Conservation (phyloP, 805 yeast genomes). For the Wickerhamomyces ciferrii region DNA sequence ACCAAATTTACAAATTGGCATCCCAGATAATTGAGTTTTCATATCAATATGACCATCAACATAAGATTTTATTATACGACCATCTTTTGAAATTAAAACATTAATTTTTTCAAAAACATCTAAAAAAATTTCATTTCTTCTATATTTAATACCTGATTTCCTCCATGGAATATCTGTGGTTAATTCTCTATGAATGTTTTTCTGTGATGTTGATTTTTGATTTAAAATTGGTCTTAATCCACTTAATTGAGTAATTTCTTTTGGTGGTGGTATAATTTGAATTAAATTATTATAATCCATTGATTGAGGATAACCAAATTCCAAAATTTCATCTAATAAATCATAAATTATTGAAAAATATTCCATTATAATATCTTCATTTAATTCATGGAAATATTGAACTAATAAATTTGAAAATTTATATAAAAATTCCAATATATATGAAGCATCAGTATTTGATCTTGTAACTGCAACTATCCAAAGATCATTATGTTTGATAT, state of each 20-base stretch:
- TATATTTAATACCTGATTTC: constrained; percentile 60
- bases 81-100: constrained; percentile 60
- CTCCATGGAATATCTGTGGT: constrained; percentile 56
- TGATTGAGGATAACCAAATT: constrained; percentile 72
- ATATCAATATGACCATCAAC: constrained; percentile 73
- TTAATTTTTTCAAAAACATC: constrained; percentile 74
- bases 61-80: constrained; percentile 59
- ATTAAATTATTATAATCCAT: constrained; percentile 44
- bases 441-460: constrained; percentile 79
- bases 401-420: constrained; percentile 51
- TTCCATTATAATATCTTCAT: constrained; percentile 49
- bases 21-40: constrained; percentile 71
- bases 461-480: constrained; percentile 91
- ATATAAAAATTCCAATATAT: constrained; percentile 74
- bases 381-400: constrained; percentile 26
- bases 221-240: constrained; percentile 7
- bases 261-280: constrained; percentile 25
- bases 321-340: constrained; percentile 68
- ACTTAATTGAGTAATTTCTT: constrained; percentile 17
- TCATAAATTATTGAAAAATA: constrained; percentile 72
- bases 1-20: constrained; percentile 81
- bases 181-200: background rate
- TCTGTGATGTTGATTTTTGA: background rate
- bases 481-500: constrained; percentile 53
- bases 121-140: constrained; percentile 74